Evolutionary conservation across 768 basidiomycete species (phyloP), one percentile per base, ranked within the genome.

Genomic region (Leccinum ochraceum): DNA sequence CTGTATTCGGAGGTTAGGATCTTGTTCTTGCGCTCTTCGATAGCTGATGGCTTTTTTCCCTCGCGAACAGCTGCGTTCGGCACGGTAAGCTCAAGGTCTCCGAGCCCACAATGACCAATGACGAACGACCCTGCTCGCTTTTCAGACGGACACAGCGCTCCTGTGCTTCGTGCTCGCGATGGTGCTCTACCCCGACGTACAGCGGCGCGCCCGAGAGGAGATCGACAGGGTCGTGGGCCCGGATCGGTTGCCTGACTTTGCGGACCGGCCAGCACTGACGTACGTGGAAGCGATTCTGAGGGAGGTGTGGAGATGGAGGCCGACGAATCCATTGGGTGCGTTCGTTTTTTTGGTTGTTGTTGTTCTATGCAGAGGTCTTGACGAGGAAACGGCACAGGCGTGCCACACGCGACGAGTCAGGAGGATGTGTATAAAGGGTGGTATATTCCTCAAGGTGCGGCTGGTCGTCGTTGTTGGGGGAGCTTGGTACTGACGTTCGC

Each of bases 141-240:
- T 9, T 24, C 57, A 72, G 71, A 62, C 64, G 6, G 56, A 58
- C 11, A 52, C 65, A 5, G 24, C 50, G 3, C 37, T 69, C n/a
- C 13, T 57, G 17, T 61, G 59, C 3, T 68, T 75, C 17, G 24
- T 74, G 24, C 55, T 75, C 9, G 66, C 69, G 2, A 70, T 75
- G 60, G 53, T 66, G 4, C 61, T 68, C 20, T 54, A 68, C 48
- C 72, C 74, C 32, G 68, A 71, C 1, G 66, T 68, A 7, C 69
- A 70, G 46, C 55, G 51, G 28, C 60, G 66, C 22, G 70, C 69
- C 1, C 71, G 69, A 30, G 63, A 57, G 0, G 70, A 76, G 36
- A 61, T 76, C 1, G 73, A 74, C 53, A 9, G 36, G 3, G 66
- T 72, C 14, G 36, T 71, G 1, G 67, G 67, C 14, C 58, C 53